Evolutionary conservation across 2,329 filamentous ascomycete genomes (phyloP).

Genomic region (Pleomassaria siparia): DNA sequence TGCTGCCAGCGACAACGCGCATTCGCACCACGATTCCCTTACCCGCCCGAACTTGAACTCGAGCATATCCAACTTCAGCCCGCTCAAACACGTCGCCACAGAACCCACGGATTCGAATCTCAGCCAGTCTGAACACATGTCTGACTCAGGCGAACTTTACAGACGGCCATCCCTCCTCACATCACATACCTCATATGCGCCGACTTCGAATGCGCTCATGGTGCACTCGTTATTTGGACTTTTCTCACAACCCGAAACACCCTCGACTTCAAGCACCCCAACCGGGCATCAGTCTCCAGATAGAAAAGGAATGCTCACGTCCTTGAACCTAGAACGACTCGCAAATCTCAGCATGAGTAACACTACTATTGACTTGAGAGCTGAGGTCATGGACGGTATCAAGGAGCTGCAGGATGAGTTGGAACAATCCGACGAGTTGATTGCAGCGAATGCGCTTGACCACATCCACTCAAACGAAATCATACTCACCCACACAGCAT

Average conservation of each 20-base stretch:
- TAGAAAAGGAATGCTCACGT: constrained; percentile 41
- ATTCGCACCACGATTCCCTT: constrained; percentile 38
- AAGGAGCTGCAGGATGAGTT: constrained; percentile 96
- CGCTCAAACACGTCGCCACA: constrained; percentile 47
- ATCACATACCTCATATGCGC: constrained; percentile 64
- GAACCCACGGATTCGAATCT: constrained; percentile 28
- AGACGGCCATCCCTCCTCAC: constrained; percentile 63
- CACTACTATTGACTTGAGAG: constrained; percentile 69
- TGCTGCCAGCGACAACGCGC: constrained; percentile 59
- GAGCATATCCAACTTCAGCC: constrained; percentile 51
- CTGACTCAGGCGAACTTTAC: constrained; percentile 38
- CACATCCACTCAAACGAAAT: constrained; percentile 93
- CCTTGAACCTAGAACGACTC: constrained; percentile 42
- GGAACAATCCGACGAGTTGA: constrained; percentile 88
- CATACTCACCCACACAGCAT: constrained; percentile 85
- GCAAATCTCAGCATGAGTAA: constrained; percentile 40
- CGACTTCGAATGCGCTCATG: constrained; percentile 53
- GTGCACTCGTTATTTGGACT: constrained; percentile 84
- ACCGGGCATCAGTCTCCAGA: constrained; percentile 55
- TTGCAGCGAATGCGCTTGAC: constrained; percentile 82
- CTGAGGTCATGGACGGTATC: constrained; percentile 91
- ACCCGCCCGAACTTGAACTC: constrained; percentile 42
- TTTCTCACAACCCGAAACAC: constrained; percentile 66
- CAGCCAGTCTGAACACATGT: constrained; percentile 30
- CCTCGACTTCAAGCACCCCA: constrained; percentile 52